Evolutionary conservation across 805 yeast genomes (phyloP).

Genomic region (Saccharomycopsis synnaedendra): DNA sequence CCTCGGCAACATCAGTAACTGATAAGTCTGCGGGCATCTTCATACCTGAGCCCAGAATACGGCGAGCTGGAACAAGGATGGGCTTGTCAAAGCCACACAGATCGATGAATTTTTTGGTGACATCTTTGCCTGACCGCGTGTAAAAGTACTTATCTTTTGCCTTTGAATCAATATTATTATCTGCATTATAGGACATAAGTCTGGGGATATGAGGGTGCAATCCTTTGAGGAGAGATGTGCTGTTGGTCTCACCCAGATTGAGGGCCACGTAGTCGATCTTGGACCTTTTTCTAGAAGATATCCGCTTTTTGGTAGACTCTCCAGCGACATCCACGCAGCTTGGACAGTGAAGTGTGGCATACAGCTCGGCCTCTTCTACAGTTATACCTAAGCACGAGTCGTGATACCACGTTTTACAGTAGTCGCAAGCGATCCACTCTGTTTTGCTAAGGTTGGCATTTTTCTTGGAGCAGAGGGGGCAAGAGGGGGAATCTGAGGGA

Average conservation of each 20-base stretch:
- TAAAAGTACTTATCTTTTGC: neutral
- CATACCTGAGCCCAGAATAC: conserved; percentile 26
- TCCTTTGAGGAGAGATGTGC: conserved; percentile 29
- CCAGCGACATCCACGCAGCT: conserved; percentile 27
- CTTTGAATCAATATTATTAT: neutral
- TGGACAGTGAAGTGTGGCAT: conserved; percentile 45
- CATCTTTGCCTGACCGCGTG: conserved; percentile 23
- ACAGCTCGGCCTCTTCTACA: conserved; percentile 25
- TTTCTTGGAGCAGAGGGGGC: conserved; percentile 16
- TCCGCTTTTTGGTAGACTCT: conserved; percentile 25
- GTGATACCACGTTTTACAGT: conserved; percentile 47
- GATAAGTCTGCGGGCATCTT: conserved; percentile 44
- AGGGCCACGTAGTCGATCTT: conserved; percentile 70
- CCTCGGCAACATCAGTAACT: conserved; percentile 42
- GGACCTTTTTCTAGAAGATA: conserved; percentile 41
- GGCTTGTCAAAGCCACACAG: conserved; percentile 31
- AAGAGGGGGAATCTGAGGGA: neutral
- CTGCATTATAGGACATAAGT: conserved; percentile 15
- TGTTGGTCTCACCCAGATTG: conserved; percentile 52
- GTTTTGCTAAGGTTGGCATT: conserved; percentile 15
- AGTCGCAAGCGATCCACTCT: conserved; percentile 48
- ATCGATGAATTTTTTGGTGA: conserved; percentile 28
- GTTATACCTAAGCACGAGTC: conserved; percentile 33
- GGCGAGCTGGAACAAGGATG: conserved; percentile 23
- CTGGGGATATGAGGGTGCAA: conserved; percentile 45